A percentile compares a stretch with the other conserved stretches of the same genome.
Evolutionary conservation across 2,329 filamentous ascomycete species (phyloP).

Genomic region (Ophiostoma fasciatum): DNA sequence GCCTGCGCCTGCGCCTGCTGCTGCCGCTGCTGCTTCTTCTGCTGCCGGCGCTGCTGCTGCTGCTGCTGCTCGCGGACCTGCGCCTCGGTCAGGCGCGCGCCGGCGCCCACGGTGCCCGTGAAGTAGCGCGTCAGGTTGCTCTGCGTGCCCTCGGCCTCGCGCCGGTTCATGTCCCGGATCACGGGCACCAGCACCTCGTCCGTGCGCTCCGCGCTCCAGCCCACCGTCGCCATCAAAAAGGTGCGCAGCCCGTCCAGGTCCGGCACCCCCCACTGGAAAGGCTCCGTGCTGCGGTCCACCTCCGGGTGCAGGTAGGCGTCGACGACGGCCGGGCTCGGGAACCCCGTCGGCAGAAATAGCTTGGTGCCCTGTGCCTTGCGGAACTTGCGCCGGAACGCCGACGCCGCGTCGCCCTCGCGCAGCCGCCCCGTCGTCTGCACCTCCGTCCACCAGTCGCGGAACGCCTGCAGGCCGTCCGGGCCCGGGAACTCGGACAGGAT

Average conservation of each 20-base stretch:
- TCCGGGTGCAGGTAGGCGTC: constrained; percentile 76
- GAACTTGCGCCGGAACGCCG: constrained; percentile 72
- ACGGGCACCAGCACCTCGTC: constrained; percentile 94
- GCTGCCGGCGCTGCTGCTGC: not conserved
- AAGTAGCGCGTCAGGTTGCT: constrained; percentile 94
- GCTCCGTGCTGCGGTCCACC: constrained; percentile 62
- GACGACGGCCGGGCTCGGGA: constrained; percentile 65
- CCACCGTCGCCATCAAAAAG: constrained; percentile 84
- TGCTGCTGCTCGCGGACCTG: constrained; percentile 5
- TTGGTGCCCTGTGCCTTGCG: constrained; percentile 64
- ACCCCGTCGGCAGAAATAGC: constrained; percentile 67
- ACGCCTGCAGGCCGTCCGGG: constrained; percentile 47
- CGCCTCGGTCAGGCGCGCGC: constrained; percentile 9
- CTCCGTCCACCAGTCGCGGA: constrained; percentile 75
- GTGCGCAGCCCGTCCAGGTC: constrained; percentile 72
- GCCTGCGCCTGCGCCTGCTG: not conserved
- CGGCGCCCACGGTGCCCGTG: constrained; percentile 43
- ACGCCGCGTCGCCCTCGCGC: constrained; percentile 43
- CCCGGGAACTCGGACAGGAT: constrained; percentile 79
- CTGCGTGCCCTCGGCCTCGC: constrained; percentile 82
- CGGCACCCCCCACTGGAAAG: constrained; percentile 91
- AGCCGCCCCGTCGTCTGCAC: constrained; percentile 56
- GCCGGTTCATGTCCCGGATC: constrained; percentile 84
- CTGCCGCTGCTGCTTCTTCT: constrained; percentile 1
- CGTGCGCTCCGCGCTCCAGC: constrained; percentile 81